phyloP scores from a whole-genome alignment of 2,329 filamentous ascomycete genomes.

The Botrytis sinoallii region DNA sequence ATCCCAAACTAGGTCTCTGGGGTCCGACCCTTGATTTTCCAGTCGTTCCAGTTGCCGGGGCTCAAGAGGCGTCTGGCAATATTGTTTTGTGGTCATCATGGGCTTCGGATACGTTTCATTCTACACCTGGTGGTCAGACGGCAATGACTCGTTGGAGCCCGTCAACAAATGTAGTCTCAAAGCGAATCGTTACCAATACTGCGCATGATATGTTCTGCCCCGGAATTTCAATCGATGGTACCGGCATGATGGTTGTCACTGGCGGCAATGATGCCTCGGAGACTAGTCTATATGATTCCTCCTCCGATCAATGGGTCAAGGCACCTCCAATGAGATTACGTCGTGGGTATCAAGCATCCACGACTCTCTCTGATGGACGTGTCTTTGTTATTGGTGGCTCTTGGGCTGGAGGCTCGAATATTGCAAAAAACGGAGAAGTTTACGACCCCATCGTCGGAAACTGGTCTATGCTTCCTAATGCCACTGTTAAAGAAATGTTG shows the following conservation, averaged over 20 bases:
- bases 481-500: constrained; percentile 1
- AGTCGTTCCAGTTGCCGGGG: constrained; percentile 10
- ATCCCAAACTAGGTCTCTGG: constrained; percentile 5
- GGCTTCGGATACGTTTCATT: constrained; percentile 5
- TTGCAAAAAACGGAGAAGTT: constrained; percentile 7
- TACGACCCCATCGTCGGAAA: neutral
- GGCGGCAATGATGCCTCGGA: constrained; percentile 3
- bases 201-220: constrained; percentile 13
- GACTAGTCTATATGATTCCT: constrained; percentile 11
- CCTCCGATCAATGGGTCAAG: constrained; percentile 1
- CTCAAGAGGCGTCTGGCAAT: constrained; percentile 8
- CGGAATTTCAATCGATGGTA: constrained; percentile 8
- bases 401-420: neutral
- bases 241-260: constrained; percentile 10
- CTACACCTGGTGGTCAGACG: constrained; percentile 1
- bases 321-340: neutral
- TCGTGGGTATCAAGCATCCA: constrained; percentile 13
- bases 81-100: constrained; percentile 11
- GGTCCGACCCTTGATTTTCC: constrained; percentile 5
- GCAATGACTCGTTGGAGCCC: constrained; percentile 8
- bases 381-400: constrained; percentile 9
- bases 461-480: neutral
- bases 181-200: constrained; percentile 7
- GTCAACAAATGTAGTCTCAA: neutral
- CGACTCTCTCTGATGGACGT: constrained; percentile 11